Evolutionary conservation across 805 yeast genomes (phyloP).

Genomic region (Kazachstania kunashirensis): DNA sequence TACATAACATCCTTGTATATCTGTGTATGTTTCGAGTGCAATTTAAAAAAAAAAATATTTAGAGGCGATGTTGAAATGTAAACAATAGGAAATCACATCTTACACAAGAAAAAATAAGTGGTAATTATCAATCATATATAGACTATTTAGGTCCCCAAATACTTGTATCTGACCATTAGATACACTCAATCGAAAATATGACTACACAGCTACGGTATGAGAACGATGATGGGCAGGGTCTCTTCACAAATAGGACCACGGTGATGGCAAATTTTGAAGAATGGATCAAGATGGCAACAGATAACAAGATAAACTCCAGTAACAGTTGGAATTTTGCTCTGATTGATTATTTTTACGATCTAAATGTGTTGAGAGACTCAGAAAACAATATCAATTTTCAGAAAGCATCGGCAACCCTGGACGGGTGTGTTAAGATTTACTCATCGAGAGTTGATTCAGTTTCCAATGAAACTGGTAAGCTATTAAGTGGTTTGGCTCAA

Average conservation of each 20-base stretch:
- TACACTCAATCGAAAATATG: too few species aligned
- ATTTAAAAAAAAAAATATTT: too few species aligned
- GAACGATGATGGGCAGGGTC: slow-evolving; percentile 17
- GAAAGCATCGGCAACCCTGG: slow-evolving; percentile 39
- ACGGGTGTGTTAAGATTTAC: slow-evolving; percentile 90
- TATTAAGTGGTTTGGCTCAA: slow-evolving; percentile 64
- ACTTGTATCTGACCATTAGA: too few species aligned
- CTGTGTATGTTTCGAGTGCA: too few species aligned
- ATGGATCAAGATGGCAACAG: slow-evolving; percentile 78
- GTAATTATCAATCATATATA: too few species aligned
- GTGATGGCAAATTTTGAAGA: slow-evolving; percentile 54
- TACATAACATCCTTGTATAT: too few species aligned
- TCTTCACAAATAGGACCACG: slow-evolving; percentile 30
- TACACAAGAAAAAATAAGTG: too few species aligned
- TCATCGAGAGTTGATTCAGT: slow-evolving; percentile 87
- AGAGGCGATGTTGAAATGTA: too few species aligned
- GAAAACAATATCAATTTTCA: slow-evolving; percentile 59
- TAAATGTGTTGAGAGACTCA: slow-evolving; percentile 63
- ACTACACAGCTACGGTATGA: slow-evolving; percentile 6
- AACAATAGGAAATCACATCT: too few species aligned
- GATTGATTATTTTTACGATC: slow-evolving; percentile 84
- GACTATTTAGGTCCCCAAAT: too few species aligned
- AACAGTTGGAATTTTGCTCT: slow-evolving; percentile 88
- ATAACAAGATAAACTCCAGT: slow-evolving; percentile 70
- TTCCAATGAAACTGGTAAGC: slow-evolving; percentile 78